These are phyloP conservation scores for Dactylonectria macrodidyma DNA, from an alignment of 2,329 filamentous ascomycete species.

Conservation along the genomic window DNA sequence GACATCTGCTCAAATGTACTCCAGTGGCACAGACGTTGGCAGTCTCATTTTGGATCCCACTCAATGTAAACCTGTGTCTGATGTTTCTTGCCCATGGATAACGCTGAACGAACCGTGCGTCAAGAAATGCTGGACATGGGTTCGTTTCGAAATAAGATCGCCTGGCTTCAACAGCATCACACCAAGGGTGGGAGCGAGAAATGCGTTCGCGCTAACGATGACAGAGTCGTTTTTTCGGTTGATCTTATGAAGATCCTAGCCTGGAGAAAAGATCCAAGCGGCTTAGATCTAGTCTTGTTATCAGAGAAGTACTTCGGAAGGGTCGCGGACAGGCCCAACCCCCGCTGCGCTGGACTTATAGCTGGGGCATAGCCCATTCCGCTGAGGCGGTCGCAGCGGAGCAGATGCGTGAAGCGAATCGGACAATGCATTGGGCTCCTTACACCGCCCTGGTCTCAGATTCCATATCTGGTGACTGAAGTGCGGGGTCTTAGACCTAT, in stretches of 20 bases:
- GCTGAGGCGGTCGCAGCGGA: too few relatives aligned
- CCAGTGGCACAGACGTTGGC: neutral
- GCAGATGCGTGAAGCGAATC: neutral
- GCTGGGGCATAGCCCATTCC: too few relatives aligned
- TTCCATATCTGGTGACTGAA: neutral
- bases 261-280: too few relatives aligned
- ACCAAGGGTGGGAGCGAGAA: too few relatives aligned
- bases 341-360: too few relatives aligned
- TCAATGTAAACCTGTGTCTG: neutral
- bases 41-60: neutral
- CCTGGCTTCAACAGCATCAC: too few relatives aligned
- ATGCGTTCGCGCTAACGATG: too few relatives aligned
- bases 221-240: too few relatives aligned
- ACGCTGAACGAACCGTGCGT: neutral
- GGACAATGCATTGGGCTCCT: neutral
- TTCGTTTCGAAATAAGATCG: neutral
- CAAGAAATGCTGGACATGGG: neutral
- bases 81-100: neutral
- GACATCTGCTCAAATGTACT: neutral
- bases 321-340: too few relatives aligned
- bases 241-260: too few relatives aligned
- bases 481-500: neutral
- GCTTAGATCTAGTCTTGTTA: too few relatives aligned
- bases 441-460: neutral
- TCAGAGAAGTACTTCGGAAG: too few relatives aligned